Base-by-base conservation (phyloP, 345 rosid genomes). In the Eucalyptus cladocalyx region DNA sequence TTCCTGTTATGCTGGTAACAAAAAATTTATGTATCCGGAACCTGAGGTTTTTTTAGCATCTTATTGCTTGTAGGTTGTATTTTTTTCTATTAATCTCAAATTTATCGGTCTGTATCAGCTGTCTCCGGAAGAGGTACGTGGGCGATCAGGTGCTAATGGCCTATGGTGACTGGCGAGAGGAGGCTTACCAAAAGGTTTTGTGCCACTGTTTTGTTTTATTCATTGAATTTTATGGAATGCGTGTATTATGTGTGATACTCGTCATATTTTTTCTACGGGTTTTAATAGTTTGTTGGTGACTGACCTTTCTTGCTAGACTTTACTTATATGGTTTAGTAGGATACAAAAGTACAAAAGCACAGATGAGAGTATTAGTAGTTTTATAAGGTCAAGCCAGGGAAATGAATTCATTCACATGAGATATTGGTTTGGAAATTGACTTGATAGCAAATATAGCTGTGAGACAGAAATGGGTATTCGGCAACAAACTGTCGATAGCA, bases 161-260 rank as follows among this genome's bases (percentile, higher is more conserved):
- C 17, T 30, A 13, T 3, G 93, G 90, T 87, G 99, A 97, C 92
- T 95, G 97, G 99, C 99, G 93, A 93, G 99, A 98, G 92, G 99
- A 98, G 92, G 93, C 93, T 89, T 95, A 90, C 88, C 97, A 95
- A 89, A 96, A 98, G 99, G 99, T 97, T 92, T 23, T 83, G 50
- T 40, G 47, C 86, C n/a, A 7, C 11, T 10, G 37, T 43, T 49
- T 89, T 40, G 43, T 65, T 19, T 34, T 24, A 48, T 67, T 88
- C 30, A 76, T 50, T 87, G 80, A 37, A 8, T 50, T 28, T 54
- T 24, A 23, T 17, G 56, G 8, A 65, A 34, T 26, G 53, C 56
- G 0, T 83, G 1, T 16, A 42, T 83, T 23, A 45, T 42, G 50
- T 6, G 11, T 4, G 48, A 80, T 43, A 80, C 86, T 43, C 37